Percentiles rank a stretch among this genome's conserved stretches.
These are phyloP conservation scores for Eucalyptus cloeziana DNA, from an alignment of 345 rosid genomes.

Conservation along the genomic window DNA sequence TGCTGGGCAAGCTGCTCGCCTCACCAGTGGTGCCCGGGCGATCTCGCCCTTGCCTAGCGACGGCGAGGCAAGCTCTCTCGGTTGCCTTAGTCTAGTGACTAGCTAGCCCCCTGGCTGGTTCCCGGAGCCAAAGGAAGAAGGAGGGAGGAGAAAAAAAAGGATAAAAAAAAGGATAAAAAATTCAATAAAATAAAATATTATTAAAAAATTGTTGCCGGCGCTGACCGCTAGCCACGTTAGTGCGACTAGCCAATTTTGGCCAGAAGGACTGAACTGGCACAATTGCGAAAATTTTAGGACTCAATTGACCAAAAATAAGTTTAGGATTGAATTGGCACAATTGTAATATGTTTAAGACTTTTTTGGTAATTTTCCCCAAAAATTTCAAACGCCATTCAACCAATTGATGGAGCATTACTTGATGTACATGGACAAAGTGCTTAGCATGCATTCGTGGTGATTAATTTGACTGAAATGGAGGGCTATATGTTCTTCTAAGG, in stretches of 20 bases:
- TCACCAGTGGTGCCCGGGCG: fast-evolving
- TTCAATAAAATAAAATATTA: too few relatives aligned
- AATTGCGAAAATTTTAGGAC: too few relatives aligned
- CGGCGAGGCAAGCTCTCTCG: too few relatives aligned
- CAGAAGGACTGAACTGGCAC: fast-evolving
- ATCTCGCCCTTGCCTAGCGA: fast-evolving
- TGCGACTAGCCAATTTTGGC: fast-evolving
- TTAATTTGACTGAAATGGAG: not conserved
- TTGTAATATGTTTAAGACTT: too few relatives aligned
- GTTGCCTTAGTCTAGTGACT: too few relatives aligned
- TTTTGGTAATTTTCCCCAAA: not conserved
- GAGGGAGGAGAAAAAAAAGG: too few relatives aligned
- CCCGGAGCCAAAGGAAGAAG: too few relatives aligned
- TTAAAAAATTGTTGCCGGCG: too few relatives aligned
- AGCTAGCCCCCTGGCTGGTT: fast-evolving
- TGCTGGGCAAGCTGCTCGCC: too few relatives aligned
- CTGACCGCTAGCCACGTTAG: fast-evolving
- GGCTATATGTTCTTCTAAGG: not conserved
- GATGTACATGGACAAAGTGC: not conserved
- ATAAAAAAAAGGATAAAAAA: fast-evolving
- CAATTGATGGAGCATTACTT: not conserved
- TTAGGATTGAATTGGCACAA: too few relatives aligned
- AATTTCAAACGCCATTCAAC: not conserved
- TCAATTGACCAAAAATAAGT: too few relatives aligned
- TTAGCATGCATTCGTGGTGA: not conserved